Evolutionary conservation across 495 filamentous ascomycete species (phyloP).

Genomic region (Neurospora sp.): DNA sequence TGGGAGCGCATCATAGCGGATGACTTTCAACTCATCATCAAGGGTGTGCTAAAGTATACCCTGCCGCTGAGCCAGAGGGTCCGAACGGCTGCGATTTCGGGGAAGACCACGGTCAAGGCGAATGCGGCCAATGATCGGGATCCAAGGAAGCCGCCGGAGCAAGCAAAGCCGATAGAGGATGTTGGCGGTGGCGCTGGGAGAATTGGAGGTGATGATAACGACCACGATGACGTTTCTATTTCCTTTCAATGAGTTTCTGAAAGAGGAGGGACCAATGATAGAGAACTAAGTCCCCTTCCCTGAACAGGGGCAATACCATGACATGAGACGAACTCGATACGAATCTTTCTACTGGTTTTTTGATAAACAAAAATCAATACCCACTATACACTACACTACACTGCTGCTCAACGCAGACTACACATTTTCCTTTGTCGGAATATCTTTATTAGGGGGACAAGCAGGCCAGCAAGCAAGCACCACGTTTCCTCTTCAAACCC

Average conservation of each 20-base stretch:
- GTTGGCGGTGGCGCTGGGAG: not conserved
- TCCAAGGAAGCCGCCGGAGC: not conserved
- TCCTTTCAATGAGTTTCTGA: not conserved
- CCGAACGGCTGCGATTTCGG: conserved; percentile 41
- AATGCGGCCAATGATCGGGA: conserved; percentile 36
- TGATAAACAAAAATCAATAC: not conserved
- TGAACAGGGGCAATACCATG: not conserved
- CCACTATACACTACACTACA: not conserved
- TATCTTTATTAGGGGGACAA: not conserved
- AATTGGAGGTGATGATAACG: not conserved
- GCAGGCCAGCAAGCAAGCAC: not conserved
- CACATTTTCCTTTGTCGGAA: not conserved
- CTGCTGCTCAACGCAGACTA: not conserved
- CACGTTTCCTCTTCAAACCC: not conserved
- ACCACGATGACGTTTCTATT: not conserved
- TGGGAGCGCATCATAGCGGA: conserved; percentile 89
- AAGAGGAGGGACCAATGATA: not conserved
- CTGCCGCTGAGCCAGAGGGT: conserved; percentile 68
- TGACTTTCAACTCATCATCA: conserved; percentile 83
- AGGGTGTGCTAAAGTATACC: conserved; percentile 81
- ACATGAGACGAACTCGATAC: not conserved
- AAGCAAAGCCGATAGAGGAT: not conserved
- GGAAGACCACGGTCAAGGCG: conserved; percentile 38
- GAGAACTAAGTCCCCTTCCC: not conserved
- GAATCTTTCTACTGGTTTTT: not conserved